Conservation (phyloP, 2,329 filamentous ascomycete genomes). For the Hypomyces rosellus region DNA sequence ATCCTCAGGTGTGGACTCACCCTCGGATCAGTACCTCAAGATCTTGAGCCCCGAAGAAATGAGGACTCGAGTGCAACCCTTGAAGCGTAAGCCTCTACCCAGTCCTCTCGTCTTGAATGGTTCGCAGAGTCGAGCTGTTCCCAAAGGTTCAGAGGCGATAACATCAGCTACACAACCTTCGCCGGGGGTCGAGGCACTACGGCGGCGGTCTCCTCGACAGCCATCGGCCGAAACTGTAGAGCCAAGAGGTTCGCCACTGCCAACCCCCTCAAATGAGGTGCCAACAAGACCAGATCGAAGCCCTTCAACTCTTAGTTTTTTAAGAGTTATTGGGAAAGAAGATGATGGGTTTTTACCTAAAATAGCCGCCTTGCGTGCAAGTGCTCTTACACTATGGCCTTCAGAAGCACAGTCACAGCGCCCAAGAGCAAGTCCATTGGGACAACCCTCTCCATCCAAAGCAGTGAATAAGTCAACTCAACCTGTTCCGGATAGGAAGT, state of each 20-base stretch:
- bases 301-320: too few species aligned
- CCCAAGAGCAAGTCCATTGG: too few species aligned
- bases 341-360: too few species aligned
- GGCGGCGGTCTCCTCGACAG: constrained; percentile 44
- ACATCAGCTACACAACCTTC: constrained; percentile 41
- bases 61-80: constrained; percentile 27
- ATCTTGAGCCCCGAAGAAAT: constrained; percentile 27
- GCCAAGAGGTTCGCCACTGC: not conserved
- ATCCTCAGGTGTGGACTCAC: constrained; percentile 27
- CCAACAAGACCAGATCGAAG: not conserved
- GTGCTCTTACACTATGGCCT: too few species aligned
- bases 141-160: constrained; percentile 13
- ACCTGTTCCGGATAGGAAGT: constrained; percentile 11
- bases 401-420: too few species aligned
- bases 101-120: not conserved
- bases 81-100: constrained; percentile 33
- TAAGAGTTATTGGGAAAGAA: too few species aligned
- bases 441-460: too few species aligned
- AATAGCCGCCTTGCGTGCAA: too few species aligned
- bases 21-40: constrained; percentile 24
- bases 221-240: not conserved
- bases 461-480: not conserved
- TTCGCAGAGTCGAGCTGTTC: constrained; percentile 1
- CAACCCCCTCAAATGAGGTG: not conserved
- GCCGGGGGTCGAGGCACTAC: constrained; percentile 42